phyloP scores from a whole-genome alignment of 1,139 yeast species.

The Candida pseudoviswanathii region DNA sequence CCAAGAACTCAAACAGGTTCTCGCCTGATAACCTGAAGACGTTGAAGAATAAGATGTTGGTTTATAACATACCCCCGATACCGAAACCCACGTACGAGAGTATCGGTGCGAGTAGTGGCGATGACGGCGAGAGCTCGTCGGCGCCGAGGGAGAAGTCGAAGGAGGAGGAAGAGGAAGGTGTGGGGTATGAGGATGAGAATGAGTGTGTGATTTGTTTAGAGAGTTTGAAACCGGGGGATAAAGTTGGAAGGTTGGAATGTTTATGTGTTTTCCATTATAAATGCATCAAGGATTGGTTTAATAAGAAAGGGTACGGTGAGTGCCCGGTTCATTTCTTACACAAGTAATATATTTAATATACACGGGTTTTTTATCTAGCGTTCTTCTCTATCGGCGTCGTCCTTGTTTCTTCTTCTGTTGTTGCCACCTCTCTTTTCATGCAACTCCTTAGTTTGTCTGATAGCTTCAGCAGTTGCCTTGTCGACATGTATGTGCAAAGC shows the following conservation, averaged over 20 bases:
- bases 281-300: conserved; percentile 91
- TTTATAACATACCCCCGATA: conserved; percentile 68
- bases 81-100: conserved; percentile 45
- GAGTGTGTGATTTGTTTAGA: conserved; percentile 96
- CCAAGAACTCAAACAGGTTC: conserved; percentile 53
- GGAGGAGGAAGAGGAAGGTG: conserved; percentile 51
- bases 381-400: conserved; percentile 52
- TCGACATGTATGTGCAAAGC: conserved; percentile 86
- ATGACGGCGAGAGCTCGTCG: conserved; percentile 14
- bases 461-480: conserved; percentile 89
- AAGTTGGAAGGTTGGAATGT: conserved; percentile 91
- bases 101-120: conserved; percentile 23
- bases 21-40: conserved; percentile 43
- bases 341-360: conserved; percentile 18
- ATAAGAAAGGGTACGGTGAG: conserved; percentile 79
- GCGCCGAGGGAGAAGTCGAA: conserved; percentile 14
- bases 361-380: conserved; percentile 20
- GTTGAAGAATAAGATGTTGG: conserved; percentile 78
- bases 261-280: conserved; percentile 89
- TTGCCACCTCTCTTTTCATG: conserved; percentile 48
- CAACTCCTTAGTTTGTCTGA: conserved; percentile 75
- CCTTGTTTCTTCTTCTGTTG: conserved; percentile 41
- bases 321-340: conserved; percentile 76
- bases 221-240: conserved; percentile 81
- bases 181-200: conserved; percentile 30